phyloP scores from a whole-genome alignment of 2,329 filamentous ascomycete species.

The Pleoardoris graminearum region DNA sequence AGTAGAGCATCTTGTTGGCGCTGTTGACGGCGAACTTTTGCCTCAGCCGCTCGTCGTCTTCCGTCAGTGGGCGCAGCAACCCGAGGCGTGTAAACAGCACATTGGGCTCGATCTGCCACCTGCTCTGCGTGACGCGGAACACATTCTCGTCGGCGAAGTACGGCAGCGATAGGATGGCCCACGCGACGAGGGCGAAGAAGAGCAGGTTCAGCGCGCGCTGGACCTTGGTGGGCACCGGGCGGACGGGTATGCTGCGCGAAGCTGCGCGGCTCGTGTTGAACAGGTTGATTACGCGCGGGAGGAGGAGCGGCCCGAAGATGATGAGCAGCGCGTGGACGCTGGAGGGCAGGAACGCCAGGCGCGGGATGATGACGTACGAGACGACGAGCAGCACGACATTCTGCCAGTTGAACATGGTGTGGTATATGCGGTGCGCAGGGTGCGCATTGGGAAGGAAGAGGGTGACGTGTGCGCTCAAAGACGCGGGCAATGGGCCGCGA shows the following conservation, averaged over 20 bases:
- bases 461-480: constrained; percentile 1
- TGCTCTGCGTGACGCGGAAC: constrained; percentile 75
- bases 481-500: background rate
- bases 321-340: constrained; percentile 47
- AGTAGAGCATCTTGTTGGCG: constrained; percentile 77
- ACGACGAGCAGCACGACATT: constrained; percentile 36
- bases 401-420: constrained; percentile 39
- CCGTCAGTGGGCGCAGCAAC: constrained; percentile 61
- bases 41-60: constrained; percentile 66
- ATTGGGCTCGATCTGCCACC: constrained; percentile 82
- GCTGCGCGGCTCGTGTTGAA: constrained; percentile 60
- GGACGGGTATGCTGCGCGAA: constrained; percentile 53
- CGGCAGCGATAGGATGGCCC: constrained; percentile 67
- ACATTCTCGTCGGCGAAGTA: constrained; percentile 76
- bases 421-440: too few relatives aligned
- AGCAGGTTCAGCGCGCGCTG: constrained; percentile 65
- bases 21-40: constrained; percentile 62
- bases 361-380: constrained; percentile 43
- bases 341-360: constrained; percentile 42
- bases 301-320: constrained; percentile 69
- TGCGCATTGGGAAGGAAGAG: background rate
- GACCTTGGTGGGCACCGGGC: constrained; percentile 59
- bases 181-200: constrained; percentile 56
- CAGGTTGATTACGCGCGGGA: constrained; percentile 67
- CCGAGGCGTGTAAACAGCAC: constrained; percentile 79